Evolutionary conservation across 1,139 yeast species (phyloP), one percentile per base, ranked within the genome.

Genomic region (Pichia sp.): DNA sequence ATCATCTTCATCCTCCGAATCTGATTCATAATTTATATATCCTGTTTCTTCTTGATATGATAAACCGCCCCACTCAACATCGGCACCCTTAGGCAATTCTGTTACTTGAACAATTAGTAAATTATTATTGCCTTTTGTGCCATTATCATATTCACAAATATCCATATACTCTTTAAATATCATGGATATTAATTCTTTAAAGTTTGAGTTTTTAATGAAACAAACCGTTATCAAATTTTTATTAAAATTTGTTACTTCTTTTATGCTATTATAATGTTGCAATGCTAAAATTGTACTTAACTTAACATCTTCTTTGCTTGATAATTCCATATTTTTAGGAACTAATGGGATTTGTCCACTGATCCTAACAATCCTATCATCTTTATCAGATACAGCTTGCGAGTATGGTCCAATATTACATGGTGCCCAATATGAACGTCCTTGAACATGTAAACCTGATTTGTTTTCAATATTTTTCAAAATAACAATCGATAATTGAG

Each of bases 381-480:
- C 70, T 9, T 66, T 66, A 51, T 75, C 78, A 48, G 80, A 72
- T 14, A 83, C 79, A 0, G 93, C 80, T 67, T 93, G 99, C 0
- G 99, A 91, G 66, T 93, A 93, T 0, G 99, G 99, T 0, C 99
- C 99, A 52, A 93, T 93, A 61, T 93, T 93, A 46, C 96, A 95
- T 0, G 99, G 99, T 0, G 97, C 97, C 99, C 99, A 93, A 66
- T 85, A 90, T 31, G 96, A 89, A 53, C 93, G 75, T 0, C 98
- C 89, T 61, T 93, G 89, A 5, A 93, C 88, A 64, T 93, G 98
- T 28, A 93, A 72, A 0, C 98, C 97, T 43, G 71, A 71, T 59
- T 82, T 81, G 22, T 55, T 54, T 0, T 45, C 58, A 53, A 54
- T 58, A 46, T 56, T 60, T 36, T 48, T 63, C 8, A 77, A 66